Evolutionary conservation across 1,284 basidiomycete genomes (phyloP), one percentile per base, ranked within the genome.

Genomic region (Ceratobasidium sp.): DNA sequence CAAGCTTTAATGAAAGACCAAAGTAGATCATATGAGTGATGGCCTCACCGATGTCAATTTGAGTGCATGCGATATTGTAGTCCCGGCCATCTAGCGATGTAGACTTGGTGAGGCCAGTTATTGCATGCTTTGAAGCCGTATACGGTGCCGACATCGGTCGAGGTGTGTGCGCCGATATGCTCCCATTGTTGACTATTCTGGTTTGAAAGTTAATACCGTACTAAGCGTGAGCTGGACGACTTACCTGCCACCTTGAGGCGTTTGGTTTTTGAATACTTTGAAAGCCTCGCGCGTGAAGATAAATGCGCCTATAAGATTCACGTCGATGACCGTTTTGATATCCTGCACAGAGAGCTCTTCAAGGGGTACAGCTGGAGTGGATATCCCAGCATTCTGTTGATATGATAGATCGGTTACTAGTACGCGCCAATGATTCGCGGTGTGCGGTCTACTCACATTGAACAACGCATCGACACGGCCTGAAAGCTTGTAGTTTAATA

Each of bases 161-260:
- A 1, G 94, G 94, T 0, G 90, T 87, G 79, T 92, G 89, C 0
- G 94, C 93, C 0, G 93, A 90, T 76, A 96, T 88, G 52, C 92
- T 94, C 7, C 94, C 93, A 80, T 95, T 95, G 85, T 95, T 96
- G 84, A 96, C 92, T 81, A 96, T 93, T 16, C 93, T 88, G 90
- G 23, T 8, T 18, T 12, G 30, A 79, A 1, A 27, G 52, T 52
- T 59, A 27, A 60, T 44, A 48, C 54, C 30, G 66, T 46, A 62
- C 41, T 20, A 50, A 20, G 18, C n/a, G 60, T 38, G 16, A 38
- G 62, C 38, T 33, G 20, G 46, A 23, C 30, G 12, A 76, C 73
- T 64, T 41, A 79, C 80, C 83, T 81, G 86, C 94, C 94, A 80
- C 94, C 94, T 78, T 87, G 87, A 2, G 94, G 94, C 0, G 84